phyloP scores from a whole-genome alignment of 345 rosid genomes.

The Geranium brycei region DNA sequence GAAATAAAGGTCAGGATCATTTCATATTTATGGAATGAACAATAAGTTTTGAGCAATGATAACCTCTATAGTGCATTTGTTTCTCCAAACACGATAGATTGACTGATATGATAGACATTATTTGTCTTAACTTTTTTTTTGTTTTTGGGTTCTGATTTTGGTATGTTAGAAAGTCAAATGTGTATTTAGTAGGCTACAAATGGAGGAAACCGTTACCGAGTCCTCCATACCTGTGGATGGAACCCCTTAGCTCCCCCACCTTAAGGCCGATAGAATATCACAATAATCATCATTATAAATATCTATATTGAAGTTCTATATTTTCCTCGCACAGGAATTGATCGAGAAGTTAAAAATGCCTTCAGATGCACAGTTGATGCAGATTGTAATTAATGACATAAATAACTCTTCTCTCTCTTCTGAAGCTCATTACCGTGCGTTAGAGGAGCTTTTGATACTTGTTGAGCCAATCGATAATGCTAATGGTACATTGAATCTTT shows the following conservation, averaged over 20 bases:
- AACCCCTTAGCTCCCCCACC: no score
- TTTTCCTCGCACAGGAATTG: conserved; percentile 34
- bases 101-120: background rate
- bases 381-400: conserved; percentile 59
- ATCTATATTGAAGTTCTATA: background rate
- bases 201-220: no score
- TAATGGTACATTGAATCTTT: conserved; percentile 35
- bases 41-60: no score
- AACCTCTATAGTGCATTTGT: no score
- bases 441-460: conserved; percentile 68
- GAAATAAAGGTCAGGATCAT: conserved; percentile 52
- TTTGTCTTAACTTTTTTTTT: background rate
- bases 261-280: no score
- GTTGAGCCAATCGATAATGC: conserved; percentile 95
- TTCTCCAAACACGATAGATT: background rate
- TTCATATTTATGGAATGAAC: background rate
- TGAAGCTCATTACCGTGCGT: conserved; percentile 65
- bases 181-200: no score
- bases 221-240: no score
- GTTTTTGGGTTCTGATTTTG: background rate
- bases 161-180: no score
- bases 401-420: conserved; percentile 56
- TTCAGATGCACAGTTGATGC: conserved; percentile 74
- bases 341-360: conserved; percentile 73
- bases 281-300: no score